phyloP scores from a whole-genome alignment of 2,329 filamentous ascomycete species.

The Albifimbria verrucaria region DNA sequence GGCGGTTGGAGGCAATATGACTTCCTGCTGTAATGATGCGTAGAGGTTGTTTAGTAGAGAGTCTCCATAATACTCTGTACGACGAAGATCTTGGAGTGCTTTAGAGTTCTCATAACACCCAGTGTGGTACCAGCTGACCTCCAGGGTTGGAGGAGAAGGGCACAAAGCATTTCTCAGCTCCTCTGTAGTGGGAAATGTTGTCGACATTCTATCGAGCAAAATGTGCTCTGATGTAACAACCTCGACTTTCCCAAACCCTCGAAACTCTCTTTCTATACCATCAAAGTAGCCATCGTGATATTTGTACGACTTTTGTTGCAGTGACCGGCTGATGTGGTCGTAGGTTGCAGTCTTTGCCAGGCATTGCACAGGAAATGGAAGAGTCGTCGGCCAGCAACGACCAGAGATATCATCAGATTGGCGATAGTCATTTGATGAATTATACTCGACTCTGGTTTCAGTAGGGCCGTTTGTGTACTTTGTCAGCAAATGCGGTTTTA shows the following conservation, averaged over 20 bases:
- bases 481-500: not conserved
- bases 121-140: not conserved
- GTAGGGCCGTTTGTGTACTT: not conserved
- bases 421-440: not conserved
- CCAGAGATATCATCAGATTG: not conserved
- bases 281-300: not conserved
- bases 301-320: not conserved
- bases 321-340: not conserved
- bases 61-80: not conserved
- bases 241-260: not conserved
- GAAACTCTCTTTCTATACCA: not conserved
- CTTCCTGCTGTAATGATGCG: not conserved
- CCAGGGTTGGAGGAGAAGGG: not conserved
- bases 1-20: not conserved
- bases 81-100: not conserved
- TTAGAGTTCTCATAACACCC: not conserved
- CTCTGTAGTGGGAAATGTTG: not conserved
- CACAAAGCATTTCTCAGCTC: not conserved
- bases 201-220: not conserved
- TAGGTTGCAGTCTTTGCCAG: not conserved
- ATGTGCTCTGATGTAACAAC: not conserved
- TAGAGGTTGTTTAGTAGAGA: not conserved
- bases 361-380: not conserved
- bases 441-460: not conserved
- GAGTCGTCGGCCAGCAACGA: not conserved